Evolutionary conservation across 352 stramenopile genomes (phyloP).

Genomic region (Peronospora belbahrii): DNA sequence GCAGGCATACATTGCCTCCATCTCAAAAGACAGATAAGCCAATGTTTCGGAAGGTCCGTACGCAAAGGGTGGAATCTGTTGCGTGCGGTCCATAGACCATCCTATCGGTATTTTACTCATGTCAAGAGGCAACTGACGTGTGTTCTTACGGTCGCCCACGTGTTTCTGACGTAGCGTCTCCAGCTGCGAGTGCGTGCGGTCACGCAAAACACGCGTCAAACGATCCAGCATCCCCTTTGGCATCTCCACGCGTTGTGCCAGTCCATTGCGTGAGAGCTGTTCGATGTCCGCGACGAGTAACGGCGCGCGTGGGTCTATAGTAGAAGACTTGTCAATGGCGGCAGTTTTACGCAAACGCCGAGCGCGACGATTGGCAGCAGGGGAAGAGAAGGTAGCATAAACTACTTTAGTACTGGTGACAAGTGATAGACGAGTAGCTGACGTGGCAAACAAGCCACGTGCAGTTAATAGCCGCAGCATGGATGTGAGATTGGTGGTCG

Average conservation of each 20-base stretch:
- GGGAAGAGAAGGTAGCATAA: conserved; percentile 19
- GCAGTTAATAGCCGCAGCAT: conserved; percentile 8
- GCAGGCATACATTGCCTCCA: conserved; percentile 65
- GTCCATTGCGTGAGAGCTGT: conserved; percentile 50
- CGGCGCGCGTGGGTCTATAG: conserved; percentile 4
- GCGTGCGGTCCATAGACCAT: conserved; percentile 64
- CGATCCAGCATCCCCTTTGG: conserved; percentile 50
- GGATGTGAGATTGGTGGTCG: conserved; percentile 6
- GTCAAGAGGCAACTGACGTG: conserved; percentile 53
- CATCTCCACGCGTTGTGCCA: conserved; percentile 70
- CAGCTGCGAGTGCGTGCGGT: conserved; percentile 75
- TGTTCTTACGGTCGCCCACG: conserved; percentile 35
- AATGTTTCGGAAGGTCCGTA: conserved; percentile 72
- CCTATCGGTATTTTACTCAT: conserved; percentile 72
- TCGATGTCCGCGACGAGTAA: conserved; percentile 49
- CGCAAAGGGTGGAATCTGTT: conserved; percentile 53
- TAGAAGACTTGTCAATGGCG: neutral
- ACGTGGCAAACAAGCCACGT: neutral
- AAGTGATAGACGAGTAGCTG: neutral
- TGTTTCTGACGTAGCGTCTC: conserved; percentile 55
- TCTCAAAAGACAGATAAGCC: conserved; percentile 64
- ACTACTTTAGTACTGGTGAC: neutral
- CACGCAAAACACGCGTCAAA: conserved; percentile 48
- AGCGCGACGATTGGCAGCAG: conserved; percentile 34
- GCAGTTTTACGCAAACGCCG: conserved; percentile 37